Evolutionary conservation across 1,284 basidiomycete species (phyloP), one percentile per base, ranked within the genome.

Genomic region (Porogramme epimiltina): DNA sequence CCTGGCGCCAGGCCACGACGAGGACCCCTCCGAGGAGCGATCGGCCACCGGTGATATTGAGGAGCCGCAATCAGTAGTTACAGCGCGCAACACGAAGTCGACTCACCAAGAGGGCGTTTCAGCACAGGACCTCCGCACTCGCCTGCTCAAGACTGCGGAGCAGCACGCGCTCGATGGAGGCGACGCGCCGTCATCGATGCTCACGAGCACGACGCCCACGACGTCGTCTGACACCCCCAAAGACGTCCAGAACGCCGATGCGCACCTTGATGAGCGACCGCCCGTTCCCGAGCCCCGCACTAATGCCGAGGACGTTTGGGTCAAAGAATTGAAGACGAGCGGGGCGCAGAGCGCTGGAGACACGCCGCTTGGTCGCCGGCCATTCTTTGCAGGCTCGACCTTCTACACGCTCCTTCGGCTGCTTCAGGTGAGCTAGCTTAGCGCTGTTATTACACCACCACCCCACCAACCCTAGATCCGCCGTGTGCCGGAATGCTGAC

Each of bases 321-420:
- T 87, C 50, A 74, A 72, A 48, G 85, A 84, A 56, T 42, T 58
- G 43, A 51, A 51, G 37, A 24, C 48, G 23, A 48, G 20, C 49
- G 54, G 52, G 3, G 66, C 69, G 16, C 52, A 47, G 40, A 43
- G 51, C 25, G 70, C 74, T 24, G 68, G 74, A 24, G 70, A 68
- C 54, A 62, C 62, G 39, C 63, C 55, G 42, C 62, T 71, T 42
- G 67, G 67, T 39, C 67, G 79, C 41, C 69, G 67, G 49, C 85
- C 87, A 31, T 93, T 98, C 73, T 98, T 97, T 72, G 85, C 85
- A 61, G 96, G 98, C 73, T 94, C 92, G 52, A 89, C 93, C 38
- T 93, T 95, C 69, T 99, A 98, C 73, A 89, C 92, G 18, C 73
- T 98, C 54, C 69, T 98, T 61, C 86, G 96, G 43, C 74, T 98